Base-by-base conservation (phyloP, 129 eudicot genomes). In the Calendula officinalis region DNA sequence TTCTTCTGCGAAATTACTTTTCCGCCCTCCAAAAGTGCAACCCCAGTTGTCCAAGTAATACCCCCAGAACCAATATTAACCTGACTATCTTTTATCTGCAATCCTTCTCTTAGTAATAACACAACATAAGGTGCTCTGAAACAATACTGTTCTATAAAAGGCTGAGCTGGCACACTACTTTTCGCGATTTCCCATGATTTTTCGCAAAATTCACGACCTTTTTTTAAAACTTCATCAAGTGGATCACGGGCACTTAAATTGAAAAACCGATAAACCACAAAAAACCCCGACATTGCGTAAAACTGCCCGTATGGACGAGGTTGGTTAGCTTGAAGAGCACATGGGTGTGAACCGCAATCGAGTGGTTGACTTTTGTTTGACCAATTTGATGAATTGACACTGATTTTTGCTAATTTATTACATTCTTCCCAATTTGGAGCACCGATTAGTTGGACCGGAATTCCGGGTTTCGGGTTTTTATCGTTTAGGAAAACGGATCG, bases 11-110 rank as follows among this genome's bases (percentile, higher is more conserved):
- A 66, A 79, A 77, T 70, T 11, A 80, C 82, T 71, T 80, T 94
- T 46, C 97, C 99, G 51, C 87, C 95, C 83, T 94, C 99, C 77
- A 81, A 66, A 22, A 94, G 74, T 9, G 99, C 99, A 77, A 88
- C 99, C 48, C 99, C 99, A 56, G 84, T 89, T 4, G 99, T 88
- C 99, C 99, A 94, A 35, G 99, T 88, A 70, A 86, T 88, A 55
- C 99, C 89, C 59, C 99, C 99, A 27, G 99, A 94, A 68, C 96
- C 99, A 68, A 94, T 77, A 38, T 46, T 73, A 10, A 88, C 88
- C 38, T 83, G 77, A 64, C 78, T 72, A 33, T 89, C 99, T 62
- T 78, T 78, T 68, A 94, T 85, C 44, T 89, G 97, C 79, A 94
- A 63, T 27, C 99, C 99, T 72, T 94, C 86, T 74, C 99, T 85